A percentile compares a stretch with the other conserved stretches of the same genome.
Evolutionary conservation across 768 basidiomycete species (phyloP).

Genomic region (Tulasnella sp.): DNA sequence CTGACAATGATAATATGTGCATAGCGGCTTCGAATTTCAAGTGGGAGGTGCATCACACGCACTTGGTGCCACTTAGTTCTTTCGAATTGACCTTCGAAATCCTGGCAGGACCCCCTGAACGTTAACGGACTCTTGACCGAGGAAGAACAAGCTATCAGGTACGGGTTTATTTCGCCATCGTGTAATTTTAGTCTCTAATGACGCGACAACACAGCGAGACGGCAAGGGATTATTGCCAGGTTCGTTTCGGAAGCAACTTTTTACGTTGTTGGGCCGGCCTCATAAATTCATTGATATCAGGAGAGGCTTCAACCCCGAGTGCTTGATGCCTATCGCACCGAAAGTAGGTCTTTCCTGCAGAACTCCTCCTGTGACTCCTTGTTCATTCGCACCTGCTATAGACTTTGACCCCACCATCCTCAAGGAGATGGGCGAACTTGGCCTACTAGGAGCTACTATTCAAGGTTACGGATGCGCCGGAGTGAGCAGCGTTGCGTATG

Average conservation of each 20-base stretch:
- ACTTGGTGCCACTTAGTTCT: neutral
- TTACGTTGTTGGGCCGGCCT: neutral
- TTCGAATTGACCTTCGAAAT: neutral
- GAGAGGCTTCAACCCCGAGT: constrained; percentile 83
- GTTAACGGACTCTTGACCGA: constrained; percentile 77
- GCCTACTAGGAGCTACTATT: constrained; percentile 88
- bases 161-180: neutral
- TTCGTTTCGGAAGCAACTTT: constrained; percentile 35
- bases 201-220: constrained; percentile 54
- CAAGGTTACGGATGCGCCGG: constrained; percentile 93
- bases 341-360: constrained; percentile 48
- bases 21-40: constrained; percentile 37
- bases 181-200: constrained; percentile 1
- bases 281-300: constrained; percentile 40
- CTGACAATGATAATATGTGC: neutral
- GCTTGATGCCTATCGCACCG: constrained; percentile 81
- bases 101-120: constrained; percentile 70
- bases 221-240: constrained; percentile 76
- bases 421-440: constrained; percentile 88
- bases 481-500: constrained; percentile 85
- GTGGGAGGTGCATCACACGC: constrained; percentile 35
- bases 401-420: constrained; percentile 75
- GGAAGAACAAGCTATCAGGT: constrained; percentile 89
- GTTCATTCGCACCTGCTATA: constrained; percentile 34
- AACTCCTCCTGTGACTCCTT: neutral